These are phyloP conservation scores for Musa beccarii DNA, from an alignment of 176 grass and related monocot species.

Conservation along the genomic window DNA sequence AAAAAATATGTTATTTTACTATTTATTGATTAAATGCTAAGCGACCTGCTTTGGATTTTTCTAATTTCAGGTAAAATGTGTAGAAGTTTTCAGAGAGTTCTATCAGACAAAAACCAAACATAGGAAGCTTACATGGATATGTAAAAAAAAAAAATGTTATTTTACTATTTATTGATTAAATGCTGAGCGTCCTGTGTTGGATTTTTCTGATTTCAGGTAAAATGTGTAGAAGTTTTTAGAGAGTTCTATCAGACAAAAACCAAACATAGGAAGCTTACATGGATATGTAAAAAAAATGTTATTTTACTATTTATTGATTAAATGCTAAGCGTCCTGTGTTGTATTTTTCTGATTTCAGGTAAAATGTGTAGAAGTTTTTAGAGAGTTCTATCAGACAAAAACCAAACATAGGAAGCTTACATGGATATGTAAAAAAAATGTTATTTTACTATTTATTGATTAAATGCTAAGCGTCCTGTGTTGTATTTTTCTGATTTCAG, in stretches of 20 bases:
- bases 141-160: no score
- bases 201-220: no score
- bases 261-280: no score
- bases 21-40: neutral
- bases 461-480: no score
- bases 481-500: no score
- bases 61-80: conserved; percentile 71
- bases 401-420: conserved; percentile 96
- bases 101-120: conserved; percentile 92
- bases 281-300: neutral
- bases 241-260: no score
- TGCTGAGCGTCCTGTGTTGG: no score
- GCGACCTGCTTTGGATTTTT: neutral
- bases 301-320: neutral
- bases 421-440: conserved; percentile 46
- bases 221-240: no score
- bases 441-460: no score
- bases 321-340: neutral
- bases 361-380: conserved; percentile 94
- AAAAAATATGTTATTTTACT: neutral
- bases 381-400: conserved; percentile 89
- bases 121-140: conserved; percentile 93
- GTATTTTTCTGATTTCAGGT: conserved; percentile 34
- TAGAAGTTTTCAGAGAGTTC: conserved; percentile 95
- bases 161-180: no score